Conservation (phyloP, 1,139 yeast species). For the Scheffersomyces stambukii region DNA sequence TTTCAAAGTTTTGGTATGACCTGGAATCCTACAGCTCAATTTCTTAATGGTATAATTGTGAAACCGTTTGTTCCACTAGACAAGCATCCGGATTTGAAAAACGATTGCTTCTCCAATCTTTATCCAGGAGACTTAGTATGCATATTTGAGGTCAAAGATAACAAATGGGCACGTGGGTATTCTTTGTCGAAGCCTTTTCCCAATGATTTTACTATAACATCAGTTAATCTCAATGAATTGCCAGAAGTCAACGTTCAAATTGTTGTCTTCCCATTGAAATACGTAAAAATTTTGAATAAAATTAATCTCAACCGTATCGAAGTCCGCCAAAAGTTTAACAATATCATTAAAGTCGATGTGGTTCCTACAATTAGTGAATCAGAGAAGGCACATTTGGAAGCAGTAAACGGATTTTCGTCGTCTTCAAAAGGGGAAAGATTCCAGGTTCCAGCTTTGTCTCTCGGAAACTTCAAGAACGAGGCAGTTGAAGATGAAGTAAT, state of each 20-base stretch:
- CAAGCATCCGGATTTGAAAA: constrained; percentile 38
- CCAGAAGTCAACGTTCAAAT: constrained; percentile 51
- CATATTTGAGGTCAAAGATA: constrained; percentile 63
- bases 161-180: constrained; percentile 81
- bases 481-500: constrained; percentile 51
- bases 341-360: constrained; percentile 22
- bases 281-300: constrained; percentile 36
- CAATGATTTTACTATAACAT: constrained; percentile 59
- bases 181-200: constrained; percentile 61
- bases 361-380: constrained; percentile 44
- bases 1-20: too few relatives aligned
- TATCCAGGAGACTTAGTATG: constrained; percentile 81
- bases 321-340: constrained; percentile 30
- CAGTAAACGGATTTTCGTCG: constrained; percentile 20
- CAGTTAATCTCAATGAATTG: constrained; percentile 57
- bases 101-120: constrained; percentile 46
- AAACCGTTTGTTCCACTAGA: constrained; percentile 63
- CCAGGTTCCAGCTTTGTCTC: constrained; percentile 51
- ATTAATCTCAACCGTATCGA: constrained; percentile 26
- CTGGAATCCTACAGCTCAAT: constrained; percentile 38
- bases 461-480: constrained; percentile 21
- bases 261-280: constrained; percentile 59
- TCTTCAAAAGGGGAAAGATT: constrained; percentile 13
- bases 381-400: constrained; percentile 32
- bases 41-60: constrained; percentile 48